These are phyloP conservation scores for Penicillium sp. DNA, from an alignment of 2,329 filamentous ascomycete species.

Conservation along the genomic window DNA sequence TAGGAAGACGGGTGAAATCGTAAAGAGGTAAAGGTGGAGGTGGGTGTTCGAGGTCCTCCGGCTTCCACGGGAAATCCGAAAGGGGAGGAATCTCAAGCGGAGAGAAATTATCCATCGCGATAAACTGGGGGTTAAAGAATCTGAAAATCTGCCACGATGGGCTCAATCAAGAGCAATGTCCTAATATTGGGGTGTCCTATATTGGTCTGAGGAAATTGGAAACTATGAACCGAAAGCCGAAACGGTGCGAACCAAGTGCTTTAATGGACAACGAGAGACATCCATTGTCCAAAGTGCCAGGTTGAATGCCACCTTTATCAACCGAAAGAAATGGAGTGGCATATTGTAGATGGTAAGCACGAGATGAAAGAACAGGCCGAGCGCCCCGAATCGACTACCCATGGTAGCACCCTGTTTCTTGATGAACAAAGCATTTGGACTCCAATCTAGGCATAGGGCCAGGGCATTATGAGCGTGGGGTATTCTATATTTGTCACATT, in stretches of 20 bases:
- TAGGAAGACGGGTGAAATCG: conserved; percentile 9
- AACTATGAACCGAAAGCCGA: neutral
- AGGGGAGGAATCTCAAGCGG: neutral
- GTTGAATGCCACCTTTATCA: neutral
- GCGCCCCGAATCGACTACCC: neutral
- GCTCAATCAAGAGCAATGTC: neutral
- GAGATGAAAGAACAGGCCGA: conserved; percentile 6
- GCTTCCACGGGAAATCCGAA: neutral
- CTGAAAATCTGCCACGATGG: neutral
- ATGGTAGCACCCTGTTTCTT: neutral
- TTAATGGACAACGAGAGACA: conserved; percentile 5
- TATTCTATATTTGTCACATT: conserved; percentile 6
- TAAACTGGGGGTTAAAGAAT: neutral
- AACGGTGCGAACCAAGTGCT: neutral
- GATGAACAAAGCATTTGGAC: neutral
- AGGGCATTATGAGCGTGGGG: neutral
- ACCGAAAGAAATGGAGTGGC: neutral
- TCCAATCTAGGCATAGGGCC: neutral
- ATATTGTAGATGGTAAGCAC: conserved; percentile 3
- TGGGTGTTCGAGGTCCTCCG: conserved; percentile 6
- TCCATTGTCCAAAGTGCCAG: neutral
- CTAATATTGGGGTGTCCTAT: neutral
- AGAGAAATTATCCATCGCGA: neutral
- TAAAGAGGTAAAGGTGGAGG: neutral
- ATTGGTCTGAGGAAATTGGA: neutral